Conservation (phyloP, 768 basidiomycete species). For the Fomitopsis pulvina region DNA sequence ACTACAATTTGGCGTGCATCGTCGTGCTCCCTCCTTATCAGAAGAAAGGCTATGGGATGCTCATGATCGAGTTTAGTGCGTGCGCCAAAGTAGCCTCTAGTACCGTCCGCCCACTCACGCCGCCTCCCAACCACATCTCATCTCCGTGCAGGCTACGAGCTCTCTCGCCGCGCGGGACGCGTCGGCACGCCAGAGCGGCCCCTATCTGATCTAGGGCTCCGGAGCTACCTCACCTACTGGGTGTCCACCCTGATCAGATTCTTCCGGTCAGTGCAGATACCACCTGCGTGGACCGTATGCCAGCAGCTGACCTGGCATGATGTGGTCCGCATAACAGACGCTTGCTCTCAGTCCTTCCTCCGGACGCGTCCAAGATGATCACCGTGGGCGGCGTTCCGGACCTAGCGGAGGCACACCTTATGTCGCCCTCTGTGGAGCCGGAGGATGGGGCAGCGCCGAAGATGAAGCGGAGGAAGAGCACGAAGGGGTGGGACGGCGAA, state of each 20-base stretch:
- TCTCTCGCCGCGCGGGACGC: conserved; percentile 73
- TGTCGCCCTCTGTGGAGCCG: conserved; percentile 16
- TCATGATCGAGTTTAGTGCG: conserved; percentile 98
- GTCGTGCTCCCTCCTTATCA: conserved; percentile 93
- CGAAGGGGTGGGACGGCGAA: conserved; percentile 77
- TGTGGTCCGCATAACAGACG: conserved; percentile 29
- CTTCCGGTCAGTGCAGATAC: conserved; percentile 45
- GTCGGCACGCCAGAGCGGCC: conserved; percentile 94
- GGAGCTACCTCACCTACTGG: conserved; percentile 89
- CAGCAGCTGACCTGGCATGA: background rate
- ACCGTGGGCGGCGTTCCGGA: conserved; percentile 28
- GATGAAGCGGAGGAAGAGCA: conserved; percentile 41
- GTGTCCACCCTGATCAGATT: conserved; percentile 78
- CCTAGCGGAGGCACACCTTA: conserved; percentile 21
- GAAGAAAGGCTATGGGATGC: conserved; percentile 83
- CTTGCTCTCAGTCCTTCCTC: conserved; percentile 55
- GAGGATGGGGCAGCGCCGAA: conserved; percentile 13
- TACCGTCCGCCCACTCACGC: background rate
- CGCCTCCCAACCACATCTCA: background rate
- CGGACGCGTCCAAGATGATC: conserved; percentile 40
- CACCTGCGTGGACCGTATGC: background rate
- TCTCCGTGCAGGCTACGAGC: conserved; percentile 70
- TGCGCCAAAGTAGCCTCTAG: background rate
- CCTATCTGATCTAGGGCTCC: conserved; percentile 85
- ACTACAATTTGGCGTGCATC: conserved; percentile 96